These are phyloP conservation scores for Colletotrichum sp. DNA, from an alignment of 2,329 filamentous ascomycete species.

Conservation along the genomic window DNA sequence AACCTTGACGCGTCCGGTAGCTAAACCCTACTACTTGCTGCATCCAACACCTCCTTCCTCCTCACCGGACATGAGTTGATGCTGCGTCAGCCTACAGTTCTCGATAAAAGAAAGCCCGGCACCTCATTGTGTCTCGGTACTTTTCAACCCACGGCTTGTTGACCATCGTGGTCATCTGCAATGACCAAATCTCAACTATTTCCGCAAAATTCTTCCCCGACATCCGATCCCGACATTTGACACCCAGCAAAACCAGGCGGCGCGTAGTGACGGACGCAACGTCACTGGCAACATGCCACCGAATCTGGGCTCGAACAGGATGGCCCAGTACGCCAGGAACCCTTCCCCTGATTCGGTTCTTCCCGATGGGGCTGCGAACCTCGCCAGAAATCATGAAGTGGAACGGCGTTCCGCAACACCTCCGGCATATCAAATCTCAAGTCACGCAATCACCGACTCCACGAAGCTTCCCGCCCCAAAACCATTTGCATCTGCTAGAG, in stretches of 20 bases:
- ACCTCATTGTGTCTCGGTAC: not conserved
- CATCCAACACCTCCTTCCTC: not conserved
- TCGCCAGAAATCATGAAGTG: not conserved
- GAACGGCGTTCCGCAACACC: not conserved
- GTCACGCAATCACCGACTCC: constrained; percentile 35
- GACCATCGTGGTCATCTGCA: not conserved
- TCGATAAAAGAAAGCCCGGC: not conserved
- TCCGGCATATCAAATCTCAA: not conserved
- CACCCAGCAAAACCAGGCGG: not conserved
- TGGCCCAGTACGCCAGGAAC: constrained; percentile 21
- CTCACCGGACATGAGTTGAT: not conserved
- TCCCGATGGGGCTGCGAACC: not conserved
- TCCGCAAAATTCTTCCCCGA: not conserved
- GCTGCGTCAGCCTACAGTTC: not conserved
- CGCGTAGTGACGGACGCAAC: not conserved
- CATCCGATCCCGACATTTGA: not conserved
- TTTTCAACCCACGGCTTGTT: not conserved
- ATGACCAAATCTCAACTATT: not conserved
- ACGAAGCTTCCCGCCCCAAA: constrained; percentile 40
- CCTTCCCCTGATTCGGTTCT: constrained; percentile 4
- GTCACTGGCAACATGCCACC: constrained; percentile 15
- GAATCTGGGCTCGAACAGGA: constrained; percentile 1
- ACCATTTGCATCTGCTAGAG: constrained; percentile 26
- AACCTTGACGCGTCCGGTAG: not conserved
- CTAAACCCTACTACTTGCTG: not conserved